Base-by-base conservation (phyloP, 2,329 filamentous ascomycete genomes). In the Xylaria sp. region DNA sequence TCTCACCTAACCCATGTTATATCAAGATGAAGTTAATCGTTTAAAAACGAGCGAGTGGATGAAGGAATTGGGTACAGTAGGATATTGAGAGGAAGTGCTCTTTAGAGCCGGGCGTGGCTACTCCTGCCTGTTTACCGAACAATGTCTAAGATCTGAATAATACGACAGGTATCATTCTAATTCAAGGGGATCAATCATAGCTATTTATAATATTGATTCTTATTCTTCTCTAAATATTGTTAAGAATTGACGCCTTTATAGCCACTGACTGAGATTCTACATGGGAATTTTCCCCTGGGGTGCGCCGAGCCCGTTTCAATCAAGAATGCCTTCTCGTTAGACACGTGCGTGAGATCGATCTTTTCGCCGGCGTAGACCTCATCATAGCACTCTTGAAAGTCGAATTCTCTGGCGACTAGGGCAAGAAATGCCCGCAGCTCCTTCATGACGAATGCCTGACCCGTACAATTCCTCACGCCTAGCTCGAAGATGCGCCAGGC, bases 401-500 rank as follows among this genome's bases (percentile, higher is more conserved):
- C 72, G 41, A 77, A 77, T 64, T 76, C 75, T 41, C 75, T 69
- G 10, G 69, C 70, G 9, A 76, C 39, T 6, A 77, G 55, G 13
- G 72, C 71, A 15, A 77, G 71, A 57, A 76, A 76, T 23, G 68
- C 72, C 53, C 72, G 73, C 2, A 76, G 30, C 58, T 76, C 76
- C 53, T 76, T 76, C 59, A 76, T 57, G 13, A 75, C 75, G 53
- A 77, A 72, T 0, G 72, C 82, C 74, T 89, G 85, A 0, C 87
- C 87, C 10, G 88, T 83, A 72, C 87, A 90, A 60, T 84, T 85
- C 13, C 87, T 76, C 2, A 82, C 80, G 0, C 87, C 87, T 63
- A 83, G 80, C 70, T 86, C 85, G 74, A 90, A 90, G 0, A 84
- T 80, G 9, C 86, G 81, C 80, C 82, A 89, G 0, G 86, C 87